Evolutionary conservation across 495 filamentous ascomycete species (phyloP), one percentile per base, ranked within the genome.

Genomic region (Pyrenula massariospora): DNA sequence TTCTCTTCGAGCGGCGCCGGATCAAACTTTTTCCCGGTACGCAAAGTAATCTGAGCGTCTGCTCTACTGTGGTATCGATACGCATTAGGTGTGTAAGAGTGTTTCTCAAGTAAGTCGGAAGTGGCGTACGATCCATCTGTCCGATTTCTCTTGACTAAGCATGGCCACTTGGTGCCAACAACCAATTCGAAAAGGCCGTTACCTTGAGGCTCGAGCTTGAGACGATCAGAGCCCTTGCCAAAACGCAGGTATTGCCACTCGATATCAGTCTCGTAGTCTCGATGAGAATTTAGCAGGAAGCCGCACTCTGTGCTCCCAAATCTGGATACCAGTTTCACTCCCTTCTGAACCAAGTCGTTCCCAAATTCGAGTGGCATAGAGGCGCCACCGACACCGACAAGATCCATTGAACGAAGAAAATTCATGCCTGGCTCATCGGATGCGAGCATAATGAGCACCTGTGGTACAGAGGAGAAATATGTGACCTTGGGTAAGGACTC

Each of bases 11-110:
- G 63, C 1, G 79, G 79, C 20, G 80, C 75, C 3, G 84, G 83
- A 58, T 84, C 83, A 25, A 86, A 84, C 56, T 88, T 87, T 67
- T 85, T 84, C 0, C 84, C 84, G 12, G 84, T 88, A 15, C 80
- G 68, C 2, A 88, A 68, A 0, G 77, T 81, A 48, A 86, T 70
- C 23, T 83, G 78, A 21, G 81, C 75, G 56, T 86, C 84, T 1
- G 78, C 70, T 48, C 83, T 70, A 22, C 73, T 76, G 53, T 81
- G 73, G 62, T 86, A 85, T 56, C 73, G 75, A 71, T 82, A 87
- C 12, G 78, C 77, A 52, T 77, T 70, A 2, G 58, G 56, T 12
- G 77, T 79, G 0, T 57, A 68, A 3, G 73, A 73, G 62, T 84
- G 84, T 54, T 68, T 70, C 58, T 63, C 70, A 63, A 84, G 85